Base-by-base conservation (phyloP, 129 eudicot species). In the Centaurea solstitialis region DNA sequence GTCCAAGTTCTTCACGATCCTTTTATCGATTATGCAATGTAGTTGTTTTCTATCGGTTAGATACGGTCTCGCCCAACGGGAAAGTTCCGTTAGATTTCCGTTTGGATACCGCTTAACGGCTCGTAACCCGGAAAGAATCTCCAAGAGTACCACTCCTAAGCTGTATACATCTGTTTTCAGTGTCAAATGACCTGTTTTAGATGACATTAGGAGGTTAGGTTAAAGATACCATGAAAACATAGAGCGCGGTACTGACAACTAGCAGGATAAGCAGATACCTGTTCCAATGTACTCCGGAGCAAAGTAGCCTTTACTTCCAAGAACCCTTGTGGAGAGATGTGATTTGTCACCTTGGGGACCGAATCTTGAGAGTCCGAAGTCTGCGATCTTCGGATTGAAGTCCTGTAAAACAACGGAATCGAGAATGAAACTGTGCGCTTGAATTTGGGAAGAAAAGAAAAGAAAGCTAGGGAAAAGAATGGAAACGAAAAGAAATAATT, bases 201-300 rank as follows among this genome's bases (percentile, higher is more conserved):
- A 57, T 57, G 21, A 57, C 65, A 57, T 17, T 57, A 17, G 65
- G 20, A 57, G 65, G 65, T n/a, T n/a, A 57, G 65, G 65, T 57
- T 57, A 57, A n/a, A 57, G 6, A 53, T 4, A 53, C 2, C 0
- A 53, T 22, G 64, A 53, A 53, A 53, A 53, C 64, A 53, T 22
- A 53, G 62, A 68, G 30, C 68, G 18, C 10, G 9, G n/a, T 47
- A 72, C 41, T 15, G 72, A 53, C 64, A 53, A 53, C 64, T 17
- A 53, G 8, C 22, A 53, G 9, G 5, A 24, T 11, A 15, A 70
- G 39, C 15, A 18, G 2, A 5, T 77, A 86, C 84, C 89, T 81
- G 90, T 87, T 68, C 78, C 83, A 24, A 87, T 75, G 73, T 87
- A 87, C 86, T 87, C 86, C 2, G 90, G 90, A 22, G 90, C 90